Conservation (phyloP, 129 eudicot species). For the Daucus carota region DH1_v3.0 NC_030383.2:7452501-7453000, state of each 20-base stretch:
- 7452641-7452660: constrained; percentile 65
- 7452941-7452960: too few species aligned
- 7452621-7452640: constrained; percentile 22
- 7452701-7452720: constrained; percentile 67
- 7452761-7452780: background rate
- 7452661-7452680: constrained; percentile 59
- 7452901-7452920: background rate
- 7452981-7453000: too few species aligned
- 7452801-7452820: constrained; percentile 59
- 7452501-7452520: background rate
- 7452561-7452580: background rate
- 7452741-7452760: too few species aligned
- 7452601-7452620: background rate
- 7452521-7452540: background rate
- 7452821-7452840: constrained; percentile 91
- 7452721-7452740: background rate
- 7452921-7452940: too few species aligned
- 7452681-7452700: constrained; percentile 71
- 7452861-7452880: constrained; percentile 80
- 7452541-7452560: background rate
- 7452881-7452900: constrained; percentile 65
- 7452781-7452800: background rate
- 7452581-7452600: too few species aligned
- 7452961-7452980: too few species aligned
- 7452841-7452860: too few species aligned